Base-by-base conservation (phyloP, 768 basidiomycete genomes). In the Asterophora parasitica region DNA sequence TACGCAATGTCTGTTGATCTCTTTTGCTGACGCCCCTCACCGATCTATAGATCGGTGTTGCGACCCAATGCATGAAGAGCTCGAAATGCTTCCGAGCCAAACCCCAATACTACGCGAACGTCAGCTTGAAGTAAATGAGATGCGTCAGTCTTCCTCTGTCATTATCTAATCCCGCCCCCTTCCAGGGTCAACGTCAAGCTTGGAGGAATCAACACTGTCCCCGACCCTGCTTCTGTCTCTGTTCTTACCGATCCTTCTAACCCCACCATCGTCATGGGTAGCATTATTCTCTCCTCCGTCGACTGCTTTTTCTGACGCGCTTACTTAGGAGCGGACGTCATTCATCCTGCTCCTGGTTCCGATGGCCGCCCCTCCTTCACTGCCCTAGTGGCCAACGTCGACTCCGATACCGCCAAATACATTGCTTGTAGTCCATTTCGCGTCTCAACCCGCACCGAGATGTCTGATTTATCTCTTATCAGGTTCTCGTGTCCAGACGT, bases 331-430 rank as follows among this genome's bases (percentile, higher is more conserved):
- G 88, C 88, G 13, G 88, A 91, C 61, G 87, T 88, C 23, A 87
- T 88, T 33, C 88, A 92, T 56, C 88, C 90, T 7, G 77, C 87
- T 6, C 88, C 90, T 15, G 88, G 88, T 7, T 77, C 86, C 0
- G 78, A 76, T n/a, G 86, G 82, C 13, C 78, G 82, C 3, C 90
- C 90, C 1, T 92, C 89, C 0, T 91, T 87, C 61, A 85, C 89
- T 0, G 74, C 88, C 5, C 69, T 92, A 5, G 89, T 92, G 13
- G 88, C 77, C 26, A 92, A 83, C 52, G 81, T 92, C 23, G 90
- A 92, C 60, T 78, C 78, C 0, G 78, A 83, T 47, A 79, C 76
- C 0, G 84, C 85, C 4, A 90, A 90, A 62, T 92, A 90, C 53
- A 67, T 74, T 27, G 72, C 74, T 16, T 65, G 69, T 68, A 40